Evolutionary conservation across 495 filamentous ascomycete species (phyloP).

Genomic region (Chaetomium cochliodes): DNA sequence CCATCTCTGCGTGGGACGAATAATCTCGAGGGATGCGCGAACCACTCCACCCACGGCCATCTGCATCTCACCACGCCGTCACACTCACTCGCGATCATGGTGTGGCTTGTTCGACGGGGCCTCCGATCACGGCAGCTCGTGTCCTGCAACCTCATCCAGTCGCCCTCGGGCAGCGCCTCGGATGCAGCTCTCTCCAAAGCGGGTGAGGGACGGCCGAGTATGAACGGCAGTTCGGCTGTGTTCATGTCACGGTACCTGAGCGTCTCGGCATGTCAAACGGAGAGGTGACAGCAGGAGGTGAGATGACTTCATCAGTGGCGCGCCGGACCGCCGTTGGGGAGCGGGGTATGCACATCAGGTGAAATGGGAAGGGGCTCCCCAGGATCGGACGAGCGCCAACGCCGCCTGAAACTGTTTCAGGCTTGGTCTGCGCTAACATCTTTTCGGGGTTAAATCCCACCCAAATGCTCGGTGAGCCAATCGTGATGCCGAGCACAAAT

Average conservation of each 20-base stretch:
- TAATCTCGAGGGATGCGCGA: constrained; percentile 14
- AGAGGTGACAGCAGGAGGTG: background rate
- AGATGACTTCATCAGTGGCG: constrained; percentile 16
- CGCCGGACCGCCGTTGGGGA: constrained; percentile 7
- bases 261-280: background rate
- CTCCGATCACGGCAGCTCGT: constrained; percentile 21
- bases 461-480: constrained; percentile 19
- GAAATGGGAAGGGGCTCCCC: constrained; percentile 26
- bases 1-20: constrained; percentile 4
- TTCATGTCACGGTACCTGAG: no score
- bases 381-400: constrained; percentile 22
- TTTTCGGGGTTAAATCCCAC: constrained; percentile 11
- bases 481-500: constrained; percentile 1
- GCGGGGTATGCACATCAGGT: constrained; percentile 24
- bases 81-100: constrained; percentile 13
- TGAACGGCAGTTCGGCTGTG: background rate
- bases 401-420: constrained; percentile 27
- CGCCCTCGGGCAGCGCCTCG: constrained; percentile 1
- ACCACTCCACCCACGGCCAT: constrained; percentile 6
- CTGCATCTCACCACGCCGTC: constrained; percentile 8
- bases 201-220: background rate
- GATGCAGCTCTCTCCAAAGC: constrained; percentile 2
- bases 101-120: constrained; percentile 16
- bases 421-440: constrained; percentile 13
- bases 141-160: constrained; percentile 7